Evolutionary conservation across 1,284 basidiomycete species (phyloP).

Genomic region (Malassezia psittaci): DNA sequence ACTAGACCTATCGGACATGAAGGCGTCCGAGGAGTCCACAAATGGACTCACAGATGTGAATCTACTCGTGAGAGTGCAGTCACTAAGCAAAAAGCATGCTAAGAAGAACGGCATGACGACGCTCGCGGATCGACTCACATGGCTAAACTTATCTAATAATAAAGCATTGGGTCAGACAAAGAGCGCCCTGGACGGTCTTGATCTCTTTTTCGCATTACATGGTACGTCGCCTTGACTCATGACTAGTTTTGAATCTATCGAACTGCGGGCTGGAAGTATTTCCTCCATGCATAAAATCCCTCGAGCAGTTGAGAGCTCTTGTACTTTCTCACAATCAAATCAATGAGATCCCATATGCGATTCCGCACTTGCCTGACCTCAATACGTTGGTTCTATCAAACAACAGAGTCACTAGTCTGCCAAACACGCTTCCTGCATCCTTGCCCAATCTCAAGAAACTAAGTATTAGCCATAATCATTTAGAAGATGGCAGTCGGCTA

Average conservation of each 20-base stretch:
- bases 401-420: constrained; percentile 29
- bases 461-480: constrained; percentile 31
- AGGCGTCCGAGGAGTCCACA: constrained; percentile 23
- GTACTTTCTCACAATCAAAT: constrained; percentile 37
- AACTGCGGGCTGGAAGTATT: constrained; percentile 23
- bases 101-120: not conserved
- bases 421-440: constrained; percentile 27
- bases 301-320: constrained; percentile 32
- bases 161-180: constrained; percentile 5
- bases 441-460: constrained; percentile 40
- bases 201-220: not conserved
- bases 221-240: constrained; percentile 1
- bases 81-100: constrained; percentile 20
- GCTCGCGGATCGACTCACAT: constrained; percentile 18
- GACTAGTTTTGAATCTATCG: constrained; percentile 26
- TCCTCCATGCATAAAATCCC: constrained; percentile 20
- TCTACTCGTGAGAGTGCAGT: constrained; percentile 30
- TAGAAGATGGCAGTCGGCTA: constrained; percentile 13
- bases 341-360: constrained; percentile 11
- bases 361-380: constrained; percentile 40
- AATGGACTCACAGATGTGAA: constrained; percentile 22
- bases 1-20: constrained; percentile 33
- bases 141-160: constrained; percentile 22
- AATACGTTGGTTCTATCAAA: constrained; percentile 44
- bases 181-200: constrained; percentile 13